phyloP scores from a whole-genome alignment of 495 filamentous ascomycete species.

The Chaetomium fimeti region DNA sequence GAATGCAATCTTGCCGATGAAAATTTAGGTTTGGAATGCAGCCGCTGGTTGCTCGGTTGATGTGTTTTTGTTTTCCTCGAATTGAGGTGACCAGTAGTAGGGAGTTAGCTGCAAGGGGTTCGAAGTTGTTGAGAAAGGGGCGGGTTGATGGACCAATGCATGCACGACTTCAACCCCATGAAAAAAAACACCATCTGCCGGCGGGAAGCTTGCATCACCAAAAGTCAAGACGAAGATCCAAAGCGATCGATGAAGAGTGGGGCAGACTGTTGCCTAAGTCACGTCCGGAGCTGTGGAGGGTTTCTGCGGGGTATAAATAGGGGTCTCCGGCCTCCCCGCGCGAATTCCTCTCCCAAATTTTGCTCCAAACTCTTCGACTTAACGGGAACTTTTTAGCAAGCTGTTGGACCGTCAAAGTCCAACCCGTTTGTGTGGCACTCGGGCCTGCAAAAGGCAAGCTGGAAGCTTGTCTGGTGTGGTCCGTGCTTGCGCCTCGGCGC shows the following conservation, averaged over 20 bases:
- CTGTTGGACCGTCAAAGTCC: not conserved
- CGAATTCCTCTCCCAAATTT: slow-evolving; percentile 9
- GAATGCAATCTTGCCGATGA: not conserved
- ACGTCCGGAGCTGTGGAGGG: slow-evolving; percentile 3
- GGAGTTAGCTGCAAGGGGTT: slow-evolving; percentile 6
- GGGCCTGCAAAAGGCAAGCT: not conserved
- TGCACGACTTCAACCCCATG: not conserved
- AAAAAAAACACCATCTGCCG: not conserved
- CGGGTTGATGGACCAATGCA: not conserved
- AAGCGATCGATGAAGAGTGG: not conserved
- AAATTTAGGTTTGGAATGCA: not conserved
- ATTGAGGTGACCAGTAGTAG: not conserved
- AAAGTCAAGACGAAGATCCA: not conserved
- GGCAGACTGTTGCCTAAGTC: slow-evolving; percentile 17
- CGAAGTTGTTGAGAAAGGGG: not conserved
- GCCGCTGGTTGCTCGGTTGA: not conserved
- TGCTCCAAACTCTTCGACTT: slow-evolving; percentile 13
- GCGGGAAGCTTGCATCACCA: not conserved
- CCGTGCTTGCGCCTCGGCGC: slow-evolving; percentile 20
- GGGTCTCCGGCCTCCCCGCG: not conserved
- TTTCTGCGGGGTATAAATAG: slow-evolving; percentile 23
- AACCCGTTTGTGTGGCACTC: not conserved
- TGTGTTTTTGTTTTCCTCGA: slow-evolving; percentile 8
- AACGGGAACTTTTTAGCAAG: not conserved
- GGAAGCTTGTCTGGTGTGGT: not conserved